Conservation (phyloP, 352 stramenopile genomes). For the Phytophthora brassicae region DNA sequence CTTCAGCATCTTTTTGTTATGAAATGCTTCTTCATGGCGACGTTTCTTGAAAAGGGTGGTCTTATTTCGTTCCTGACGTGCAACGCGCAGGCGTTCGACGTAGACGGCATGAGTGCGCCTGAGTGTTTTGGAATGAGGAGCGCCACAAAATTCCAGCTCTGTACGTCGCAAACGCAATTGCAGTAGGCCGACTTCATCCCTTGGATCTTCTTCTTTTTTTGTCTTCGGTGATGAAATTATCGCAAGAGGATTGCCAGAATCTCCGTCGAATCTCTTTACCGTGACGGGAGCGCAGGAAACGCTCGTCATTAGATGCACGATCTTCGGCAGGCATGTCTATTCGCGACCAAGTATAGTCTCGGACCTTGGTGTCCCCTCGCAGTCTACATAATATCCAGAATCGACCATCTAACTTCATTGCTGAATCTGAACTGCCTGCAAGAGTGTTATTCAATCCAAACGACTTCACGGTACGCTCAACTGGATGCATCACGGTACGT, state of each 20-base stretch:
- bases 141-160: background rate
- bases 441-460: background rate
- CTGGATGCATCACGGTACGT: too few species aligned
- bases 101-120: background rate
- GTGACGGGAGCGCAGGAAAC: background rate
- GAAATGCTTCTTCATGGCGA: too few species aligned
- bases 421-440: too few species aligned
- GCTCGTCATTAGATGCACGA: too few species aligned
- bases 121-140: background rate
- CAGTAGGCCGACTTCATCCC: background rate
- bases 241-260: background rate
- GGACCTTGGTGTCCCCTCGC: background rate
- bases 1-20: too few species aligned
- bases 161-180: background rate
- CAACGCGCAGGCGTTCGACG: background rate
- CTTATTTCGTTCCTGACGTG: too few species aligned
- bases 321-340: background rate
- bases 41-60: too few species aligned
- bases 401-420: background rate
- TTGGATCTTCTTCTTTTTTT: background rate
- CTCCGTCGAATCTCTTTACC: background rate
- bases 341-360: background rate
- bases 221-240: background rate
- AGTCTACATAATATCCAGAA: background rate
- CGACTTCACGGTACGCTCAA: background rate